phyloP scores from a whole-genome alignment of 2,329 filamentous ascomycete genomes.

The Aureobasidium leucospermi region DNA sequence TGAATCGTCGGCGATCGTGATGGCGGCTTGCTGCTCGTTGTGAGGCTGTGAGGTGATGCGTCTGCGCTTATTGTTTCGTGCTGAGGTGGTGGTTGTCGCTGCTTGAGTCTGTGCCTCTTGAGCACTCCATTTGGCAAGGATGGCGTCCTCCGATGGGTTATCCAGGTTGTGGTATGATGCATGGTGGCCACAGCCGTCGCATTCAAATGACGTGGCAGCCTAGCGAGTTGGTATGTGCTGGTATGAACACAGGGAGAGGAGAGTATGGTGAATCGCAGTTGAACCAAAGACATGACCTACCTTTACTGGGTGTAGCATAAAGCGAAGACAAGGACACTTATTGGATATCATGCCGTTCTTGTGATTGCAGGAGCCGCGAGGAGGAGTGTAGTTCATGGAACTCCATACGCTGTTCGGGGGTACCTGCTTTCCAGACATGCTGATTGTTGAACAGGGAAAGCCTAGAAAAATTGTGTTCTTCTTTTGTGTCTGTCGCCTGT shows the following conservation, averaged over 20 bases:
- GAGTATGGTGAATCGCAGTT: neutral
- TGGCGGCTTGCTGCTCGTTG: neutral
- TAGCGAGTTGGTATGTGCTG: conserved; percentile 13
- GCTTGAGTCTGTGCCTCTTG: neutral
- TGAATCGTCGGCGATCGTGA: neutral
- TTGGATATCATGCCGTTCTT: conserved; percentile 39
- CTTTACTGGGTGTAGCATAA: conserved; percentile 52
- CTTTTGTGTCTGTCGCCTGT: neutral
- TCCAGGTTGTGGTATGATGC: conserved; percentile 49
- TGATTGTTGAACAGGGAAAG: neutral
- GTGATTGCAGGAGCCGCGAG: conserved; percentile 45
- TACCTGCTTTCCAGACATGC: conserved; percentile 18
- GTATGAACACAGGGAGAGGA: neutral
- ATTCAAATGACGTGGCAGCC: conserved; percentile 46
- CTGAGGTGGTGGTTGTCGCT: neutral
- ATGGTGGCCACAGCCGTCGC: conserved; percentile 50
- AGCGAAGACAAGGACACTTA: conserved; percentile 46
- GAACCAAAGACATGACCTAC: conserved; percentile 24
- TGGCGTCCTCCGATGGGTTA: conserved; percentile 42
- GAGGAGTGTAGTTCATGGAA: conserved; percentile 44
- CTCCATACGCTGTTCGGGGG: conserved; percentile 41
- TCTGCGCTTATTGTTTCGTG: conserved; percentile 15
- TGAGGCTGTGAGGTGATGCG: conserved; percentile 4
- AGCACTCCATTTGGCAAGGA: conserved; percentile 38
- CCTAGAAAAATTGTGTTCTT: too few species aligned